A percentile compares a stretch with the other conserved stretches of the same genome.
Conservation (phyloP, 768 basidiomycete species). For the Russula sp. region DNA sequence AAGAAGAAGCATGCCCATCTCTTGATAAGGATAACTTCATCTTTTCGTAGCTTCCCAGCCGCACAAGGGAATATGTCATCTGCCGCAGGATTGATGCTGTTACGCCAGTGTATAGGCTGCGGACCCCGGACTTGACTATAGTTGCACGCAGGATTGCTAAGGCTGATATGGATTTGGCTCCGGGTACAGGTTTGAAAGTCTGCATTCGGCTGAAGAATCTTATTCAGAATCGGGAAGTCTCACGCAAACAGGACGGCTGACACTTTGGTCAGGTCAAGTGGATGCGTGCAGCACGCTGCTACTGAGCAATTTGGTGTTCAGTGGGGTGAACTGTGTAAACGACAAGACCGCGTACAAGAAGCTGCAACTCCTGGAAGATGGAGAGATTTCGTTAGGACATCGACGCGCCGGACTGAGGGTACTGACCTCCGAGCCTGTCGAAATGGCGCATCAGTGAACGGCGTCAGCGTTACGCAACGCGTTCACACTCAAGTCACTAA, state of each 20-base stretch:
- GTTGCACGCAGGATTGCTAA: slow-evolving; percentile 58
- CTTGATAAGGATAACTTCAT: slow-evolving; percentile 54
- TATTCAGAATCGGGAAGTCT: background rate
- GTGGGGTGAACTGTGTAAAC: background rate
- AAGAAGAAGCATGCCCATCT: slow-evolving; percentile 46
- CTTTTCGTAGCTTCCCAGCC: slow-evolving; percentile 77
- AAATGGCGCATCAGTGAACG: background rate
- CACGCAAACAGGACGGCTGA: slow-evolving; percentile 32
- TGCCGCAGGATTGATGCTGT: slow-evolving; percentile 80
- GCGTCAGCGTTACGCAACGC: background rate
- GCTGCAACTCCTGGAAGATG: slow-evolving; percentile 31
- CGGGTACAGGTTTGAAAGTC: slow-evolving; percentile 45
- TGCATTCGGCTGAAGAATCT: slow-evolving; percentile 68
- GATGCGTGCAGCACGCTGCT: slow-evolving; percentile 78
- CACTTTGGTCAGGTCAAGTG: slow-evolving; percentile 84
- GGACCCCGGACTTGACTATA: slow-evolving; percentile 59
- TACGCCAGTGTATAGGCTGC: slow-evolving; percentile 74
- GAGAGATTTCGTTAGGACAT: background rate
- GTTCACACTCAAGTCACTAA: slow-evolving; percentile 12
- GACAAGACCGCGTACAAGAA: slow-evolving; percentile 29
- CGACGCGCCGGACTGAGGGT: background rate
- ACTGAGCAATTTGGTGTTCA: slow-evolving; percentile 38
- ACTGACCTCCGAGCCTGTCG: slow-evolving; percentile 34
- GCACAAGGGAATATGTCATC: slow-evolving; percentile 87
- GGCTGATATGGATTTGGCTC: slow-evolving; percentile 56